These are phyloP conservation scores for Eremochloa ophiuroides DNA, from an alignment of 176 grass and related monocot genomes.

Conservation along the genomic window DNA sequence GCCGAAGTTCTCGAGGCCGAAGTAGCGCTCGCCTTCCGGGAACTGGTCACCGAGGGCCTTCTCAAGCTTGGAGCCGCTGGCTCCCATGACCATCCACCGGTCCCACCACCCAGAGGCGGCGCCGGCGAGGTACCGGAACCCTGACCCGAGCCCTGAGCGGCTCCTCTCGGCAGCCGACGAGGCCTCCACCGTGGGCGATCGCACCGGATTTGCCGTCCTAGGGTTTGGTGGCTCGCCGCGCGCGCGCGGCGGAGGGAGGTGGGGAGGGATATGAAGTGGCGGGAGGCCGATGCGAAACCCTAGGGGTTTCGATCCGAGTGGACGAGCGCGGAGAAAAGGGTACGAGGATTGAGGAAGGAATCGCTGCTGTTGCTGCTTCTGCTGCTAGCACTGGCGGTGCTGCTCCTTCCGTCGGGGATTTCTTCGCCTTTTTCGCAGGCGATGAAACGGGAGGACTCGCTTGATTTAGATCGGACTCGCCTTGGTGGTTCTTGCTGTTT, in stretches of 20 bases:
- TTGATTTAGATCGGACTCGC: conserved; percentile 26
- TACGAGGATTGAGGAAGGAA: not conserved
- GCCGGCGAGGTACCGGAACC: conserved; percentile 76
- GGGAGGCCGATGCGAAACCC: conserved; percentile 15
- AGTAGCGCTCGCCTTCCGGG: conserved; percentile 96
- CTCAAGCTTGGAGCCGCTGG: conserved; percentile 94
- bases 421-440: not conserved
- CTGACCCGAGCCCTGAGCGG: conserved; percentile 67
- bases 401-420: conserved; percentile 8
- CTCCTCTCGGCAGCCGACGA: conserved; percentile 60
- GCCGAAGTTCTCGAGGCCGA: conserved; percentile 96
- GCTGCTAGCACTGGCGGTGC: not conserved
- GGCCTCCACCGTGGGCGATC: conserved; percentile 64
- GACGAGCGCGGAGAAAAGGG: not conserved
- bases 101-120: conserved; percentile 89
- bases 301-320: conserved; percentile 33
- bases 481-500: conserved; percentile 28
- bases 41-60: conserved; percentile 98
- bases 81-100: conserved; percentile 94
- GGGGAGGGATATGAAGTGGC: not conserved
- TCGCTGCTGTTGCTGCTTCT: not conserved
- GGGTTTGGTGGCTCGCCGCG: conserved; percentile 30
- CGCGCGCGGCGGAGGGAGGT: conserved; percentile 14
- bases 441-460: not conserved
- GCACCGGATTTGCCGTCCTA: conserved; percentile 43